Conservation (phyloP, 2,329 filamentous ascomycete species). For the Tricladium varicosporioides region DNA sequence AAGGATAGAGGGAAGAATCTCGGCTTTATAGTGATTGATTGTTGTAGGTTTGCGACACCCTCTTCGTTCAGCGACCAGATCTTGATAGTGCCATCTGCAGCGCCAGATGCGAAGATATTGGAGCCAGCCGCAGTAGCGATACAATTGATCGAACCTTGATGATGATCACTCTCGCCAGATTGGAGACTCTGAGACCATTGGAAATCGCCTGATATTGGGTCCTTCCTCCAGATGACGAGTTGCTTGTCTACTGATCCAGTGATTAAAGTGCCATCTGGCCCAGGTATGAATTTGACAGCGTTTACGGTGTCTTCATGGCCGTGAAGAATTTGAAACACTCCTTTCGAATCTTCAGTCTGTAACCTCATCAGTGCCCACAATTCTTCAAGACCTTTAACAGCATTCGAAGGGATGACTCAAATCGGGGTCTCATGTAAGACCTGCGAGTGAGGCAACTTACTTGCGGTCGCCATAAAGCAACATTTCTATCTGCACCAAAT, state of each 20-base stretch:
- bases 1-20: constrained; percentile 80
- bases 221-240: constrained; percentile 68
- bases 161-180: constrained; percentile 46
- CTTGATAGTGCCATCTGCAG: constrained; percentile 71
- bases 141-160: constrained; percentile 75
- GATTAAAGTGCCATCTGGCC: constrained; percentile 59
- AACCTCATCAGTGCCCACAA: constrained; percentile 1
- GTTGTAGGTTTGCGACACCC: constrained; percentile 52
- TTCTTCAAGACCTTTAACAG: background rate
- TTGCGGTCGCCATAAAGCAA: constrained; percentile 82
- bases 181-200: constrained; percentile 50
- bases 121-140: constrained; percentile 43
- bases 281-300: constrained; percentile 72
- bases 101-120: constrained; percentile 69
- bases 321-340: constrained; percentile 65
- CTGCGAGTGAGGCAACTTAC: constrained; percentile 49
- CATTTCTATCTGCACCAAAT: constrained; percentile 84
- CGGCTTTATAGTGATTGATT: constrained; percentile 71
- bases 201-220: constrained; percentile 31
- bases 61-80: constrained; percentile 63
- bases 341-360: constrained; percentile 37
- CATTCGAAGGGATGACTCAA: too few relatives aligned
- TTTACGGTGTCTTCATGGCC: constrained; percentile 82
- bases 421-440: background rate
- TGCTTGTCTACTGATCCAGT: constrained; percentile 81